Evolutionary conservation across 169 alveolate genomes (phyloP).

Genomic region (Eimeria falciformis): DNA sequence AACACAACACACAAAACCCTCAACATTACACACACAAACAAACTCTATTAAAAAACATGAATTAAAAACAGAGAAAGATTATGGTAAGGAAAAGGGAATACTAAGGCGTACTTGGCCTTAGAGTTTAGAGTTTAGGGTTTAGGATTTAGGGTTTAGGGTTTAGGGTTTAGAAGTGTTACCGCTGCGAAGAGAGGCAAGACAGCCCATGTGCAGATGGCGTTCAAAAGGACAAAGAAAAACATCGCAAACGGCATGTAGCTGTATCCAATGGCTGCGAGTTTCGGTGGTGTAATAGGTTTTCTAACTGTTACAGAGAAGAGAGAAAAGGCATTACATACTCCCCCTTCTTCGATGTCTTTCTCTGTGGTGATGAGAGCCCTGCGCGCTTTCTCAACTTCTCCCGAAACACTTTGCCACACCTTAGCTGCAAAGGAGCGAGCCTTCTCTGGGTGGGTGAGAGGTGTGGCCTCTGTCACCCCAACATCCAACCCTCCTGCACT

Average conservation of each 20-base stretch:
- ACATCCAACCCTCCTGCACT: too few species aligned
- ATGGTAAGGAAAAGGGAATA: not conserved
- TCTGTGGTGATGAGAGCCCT: not conserved
- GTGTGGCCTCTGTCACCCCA: slow-evolving; percentile 4
- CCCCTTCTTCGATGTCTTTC: not conserved
- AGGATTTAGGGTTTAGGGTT: not conserved
- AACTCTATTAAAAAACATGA: too few species aligned
- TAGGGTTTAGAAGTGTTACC: not conserved
- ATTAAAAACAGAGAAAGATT: not conserved
- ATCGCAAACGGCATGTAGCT: not conserved
- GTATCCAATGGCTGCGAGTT: not conserved
- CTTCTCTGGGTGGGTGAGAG: not conserved
- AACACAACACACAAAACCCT: too few species aligned
- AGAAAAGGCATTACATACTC: not conserved
- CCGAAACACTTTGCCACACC: not conserved
- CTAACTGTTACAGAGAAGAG: slow-evolving; percentile 5
- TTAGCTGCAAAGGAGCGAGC: not conserved
- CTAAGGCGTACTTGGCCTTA: not conserved
- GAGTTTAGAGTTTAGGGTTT: not conserved
- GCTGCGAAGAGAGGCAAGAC: not conserved
- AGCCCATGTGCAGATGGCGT: not conserved
- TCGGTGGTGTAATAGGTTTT: not conserved
- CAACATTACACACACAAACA: too few species aligned
- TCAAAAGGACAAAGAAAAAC: not conserved
- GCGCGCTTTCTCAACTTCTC: not conserved